These are phyloP conservation scores for Ambrosia trifida DNA, from an alignment of 129 eudicot genomes.

Conservation along the genomic window DNA sequence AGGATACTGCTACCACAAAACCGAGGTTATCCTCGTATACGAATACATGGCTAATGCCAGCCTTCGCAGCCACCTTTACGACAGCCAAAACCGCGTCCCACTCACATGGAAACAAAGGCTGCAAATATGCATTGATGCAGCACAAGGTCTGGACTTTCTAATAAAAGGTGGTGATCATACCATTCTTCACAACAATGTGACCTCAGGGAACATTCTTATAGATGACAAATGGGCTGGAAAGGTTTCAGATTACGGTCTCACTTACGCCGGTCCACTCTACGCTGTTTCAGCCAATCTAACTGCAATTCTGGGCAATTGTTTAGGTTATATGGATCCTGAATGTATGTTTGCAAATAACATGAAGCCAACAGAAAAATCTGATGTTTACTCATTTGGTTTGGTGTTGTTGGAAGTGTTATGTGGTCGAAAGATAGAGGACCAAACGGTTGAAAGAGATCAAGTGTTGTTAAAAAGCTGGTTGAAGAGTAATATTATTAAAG, in stretches of 20 bases:
- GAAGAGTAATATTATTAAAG: conserved; percentile 30
- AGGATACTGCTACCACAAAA: conserved; percentile 35
- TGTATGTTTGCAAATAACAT: conserved; percentile 31
- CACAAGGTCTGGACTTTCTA: conserved; percentile 34
- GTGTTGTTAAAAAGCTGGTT: conserved; percentile 42
- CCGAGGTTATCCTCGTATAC: conserved; percentile 36
- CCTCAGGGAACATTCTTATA: conserved; percentile 38
- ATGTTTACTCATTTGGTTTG: conserved; percentile 37
- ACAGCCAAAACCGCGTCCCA: background rate
- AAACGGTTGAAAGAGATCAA: conserved; percentile 38
- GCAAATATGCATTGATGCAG: conserved; percentile 38
- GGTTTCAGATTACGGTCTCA: conserved; percentile 37
- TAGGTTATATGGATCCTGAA: conserved; percentile 41
- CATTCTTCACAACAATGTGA: conserved; percentile 28
- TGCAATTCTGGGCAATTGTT: conserved; percentile 29
- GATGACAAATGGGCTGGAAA: conserved; percentile 35
- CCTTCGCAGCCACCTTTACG: conserved; percentile 27
- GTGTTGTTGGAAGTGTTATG: conserved; percentile 40
- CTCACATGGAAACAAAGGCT: conserved; percentile 38
- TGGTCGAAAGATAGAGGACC: conserved; percentile 40
- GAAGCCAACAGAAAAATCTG: conserved; percentile 33
- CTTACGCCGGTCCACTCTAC: conserved; percentile 26
- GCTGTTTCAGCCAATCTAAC: conserved; percentile 38
- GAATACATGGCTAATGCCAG: conserved; percentile 31
- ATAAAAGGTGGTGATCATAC: conserved; percentile 16